These are phyloP conservation scores for Ailanthus altissimus DNA, from an alignment of 345 rosid species.

Conservation along the genomic window DNA sequence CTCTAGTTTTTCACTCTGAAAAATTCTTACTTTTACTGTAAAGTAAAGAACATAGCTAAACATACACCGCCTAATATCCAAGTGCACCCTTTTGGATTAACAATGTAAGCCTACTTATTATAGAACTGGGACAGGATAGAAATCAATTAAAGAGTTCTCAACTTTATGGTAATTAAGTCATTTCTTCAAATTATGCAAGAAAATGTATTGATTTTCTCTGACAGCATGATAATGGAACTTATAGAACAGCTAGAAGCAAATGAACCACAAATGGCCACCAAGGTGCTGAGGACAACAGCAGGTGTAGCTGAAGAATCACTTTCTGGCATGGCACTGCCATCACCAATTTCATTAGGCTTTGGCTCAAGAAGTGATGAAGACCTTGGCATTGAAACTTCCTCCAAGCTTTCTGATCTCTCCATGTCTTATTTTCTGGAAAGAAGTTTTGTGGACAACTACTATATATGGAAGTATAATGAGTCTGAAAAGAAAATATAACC, in stretches of 20 bases:
- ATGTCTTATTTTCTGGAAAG: not conserved
- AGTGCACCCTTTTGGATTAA: not conserved
- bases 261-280: conserved; percentile 46
- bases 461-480: not conserved
- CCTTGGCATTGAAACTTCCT: conserved; percentile 22
- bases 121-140: not conserved
- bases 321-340: not conserved
- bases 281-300: conserved; percentile 41
- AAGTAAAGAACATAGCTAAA: not conserved
- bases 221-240: conserved; percentile 19
- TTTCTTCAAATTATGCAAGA: not conserved
- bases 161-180: not conserved
- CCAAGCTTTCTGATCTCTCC: not conserved
- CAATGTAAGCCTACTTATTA: not conserved
- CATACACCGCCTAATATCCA: not conserved
- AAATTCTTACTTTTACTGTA: not conserved
- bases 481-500: too few species aligned
- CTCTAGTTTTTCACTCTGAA: too few species aligned
- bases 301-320: conserved; percentile 14
- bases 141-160: not conserved
- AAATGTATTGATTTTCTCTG: not conserved
- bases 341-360: not conserved
- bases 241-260: conserved; percentile 48
- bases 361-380: not conserved
- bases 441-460: too few species aligned